Evolutionary conservation across 805 yeast genomes (phyloP), one percentile per base, ranked within the genome.

Genomic region (Candida dendrica): DNA sequence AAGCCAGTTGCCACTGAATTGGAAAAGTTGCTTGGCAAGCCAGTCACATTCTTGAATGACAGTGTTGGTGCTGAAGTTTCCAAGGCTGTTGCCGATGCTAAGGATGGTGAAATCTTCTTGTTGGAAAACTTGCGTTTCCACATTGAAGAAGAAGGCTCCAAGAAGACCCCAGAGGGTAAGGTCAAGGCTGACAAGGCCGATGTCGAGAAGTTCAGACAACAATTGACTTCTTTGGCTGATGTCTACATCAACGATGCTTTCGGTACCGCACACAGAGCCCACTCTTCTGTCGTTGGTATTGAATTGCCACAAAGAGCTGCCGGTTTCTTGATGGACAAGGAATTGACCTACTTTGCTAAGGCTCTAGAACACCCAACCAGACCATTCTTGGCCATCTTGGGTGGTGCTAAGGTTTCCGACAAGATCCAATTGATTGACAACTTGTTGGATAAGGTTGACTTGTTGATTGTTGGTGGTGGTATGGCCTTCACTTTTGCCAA

Each of bases 221-320:
- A 85, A 64, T 81, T 93, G 71, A 85, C 96, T 59, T 72, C 89
- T 43, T 77, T 93, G 61, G 98, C 97, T 55, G 99, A 93, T 61
- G 95, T 93, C 52, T 93, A 93, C 77, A 80, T 93, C 66, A 84
- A 93, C 74, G 99, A 93, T 68, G 98, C 97, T 45, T 93, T 93
- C 62, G 98, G 98, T 68, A 93, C 98, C 50, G 97, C 98, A 44
- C 99, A 93, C 84, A 88, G 98, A 78, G 98, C 98, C 50, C 98
- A 93, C 77, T 89, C 97, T 42, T 93, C 98, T 38, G 91, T 93
- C 90, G 99, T 93, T 60, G 99, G 99, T 64, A 77, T 93, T 58
- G 90, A 91, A 58, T 78, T 88, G 59, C 90, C 95, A 51, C 90
- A 88, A 74, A 85, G 93, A 73, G 99, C 98, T 59, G 84, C 97